Evolutionary conservation across 2,329 filamentous ascomycete species (phyloP).

Genomic region (Epichloe coenophiala): DNA sequence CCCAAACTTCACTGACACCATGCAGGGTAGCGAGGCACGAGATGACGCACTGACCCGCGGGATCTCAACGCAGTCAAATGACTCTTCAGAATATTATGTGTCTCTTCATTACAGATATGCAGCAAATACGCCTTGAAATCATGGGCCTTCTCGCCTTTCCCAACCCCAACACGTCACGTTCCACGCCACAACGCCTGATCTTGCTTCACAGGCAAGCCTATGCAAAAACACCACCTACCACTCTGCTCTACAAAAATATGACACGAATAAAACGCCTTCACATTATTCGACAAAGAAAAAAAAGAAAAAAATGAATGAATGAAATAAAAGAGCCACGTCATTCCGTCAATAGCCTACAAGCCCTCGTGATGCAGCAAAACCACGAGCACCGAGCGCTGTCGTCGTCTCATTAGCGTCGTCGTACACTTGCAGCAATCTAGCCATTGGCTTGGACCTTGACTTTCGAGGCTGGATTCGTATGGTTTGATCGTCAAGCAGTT

Average conservation of each 20-base stretch:
- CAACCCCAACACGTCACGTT: not conserved
- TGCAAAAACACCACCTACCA: not conserved
- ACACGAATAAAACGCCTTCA: not conserved
- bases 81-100: too few species aligned
- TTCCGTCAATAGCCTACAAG: not conserved
- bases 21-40: too few species aligned
- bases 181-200: not conserved
- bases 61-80: too few species aligned
- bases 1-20: too few species aligned
- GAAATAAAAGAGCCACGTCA: too few species aligned
- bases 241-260: not conserved
- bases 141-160: not conserved
- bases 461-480: conserved; percentile 10
- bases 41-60: too few species aligned
- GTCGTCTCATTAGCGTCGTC: conserved; percentile 16
- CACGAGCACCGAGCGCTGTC: not conserved
- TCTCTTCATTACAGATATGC: too few species aligned
- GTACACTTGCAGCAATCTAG: conserved; percentile 12
- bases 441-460: conserved; percentile 2
- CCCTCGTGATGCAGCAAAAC: not conserved
- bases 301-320: not conserved
- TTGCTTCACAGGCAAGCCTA: not conserved
- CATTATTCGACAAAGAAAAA: not conserved
- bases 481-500: conserved; percentile 10
- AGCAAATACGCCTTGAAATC: not conserved